Evolutionary conservation across 2,329 filamentous ascomycete species (phyloP).

Genomic region (Fusarium musae): DNA sequence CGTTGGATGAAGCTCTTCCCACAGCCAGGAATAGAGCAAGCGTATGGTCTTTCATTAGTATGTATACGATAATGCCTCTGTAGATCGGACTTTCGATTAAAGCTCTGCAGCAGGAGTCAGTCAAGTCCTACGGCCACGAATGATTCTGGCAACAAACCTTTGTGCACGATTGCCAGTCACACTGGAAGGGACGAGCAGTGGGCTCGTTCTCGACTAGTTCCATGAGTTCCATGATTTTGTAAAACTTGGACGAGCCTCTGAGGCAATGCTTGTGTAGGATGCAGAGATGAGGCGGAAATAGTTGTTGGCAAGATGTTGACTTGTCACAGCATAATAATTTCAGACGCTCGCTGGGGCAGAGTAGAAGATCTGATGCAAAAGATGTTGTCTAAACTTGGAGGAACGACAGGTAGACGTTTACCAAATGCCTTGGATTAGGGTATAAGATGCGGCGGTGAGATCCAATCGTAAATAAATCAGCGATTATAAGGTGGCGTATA

Average conservation of each 20-base stretch:
- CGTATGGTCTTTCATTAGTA: slow-evolving; percentile 76
- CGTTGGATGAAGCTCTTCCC: slow-evolving; percentile 78
- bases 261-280: neutral
- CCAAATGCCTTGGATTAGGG: slow-evolving; percentile 19
- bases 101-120: slow-evolving; percentile 62
- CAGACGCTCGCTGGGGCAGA: neutral
- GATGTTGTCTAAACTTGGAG: neutral
- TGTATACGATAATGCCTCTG: slow-evolving; percentile 78
- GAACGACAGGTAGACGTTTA: neutral
- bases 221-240: slow-evolving; percentile 66
- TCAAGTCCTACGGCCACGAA: neutral
- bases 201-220: slow-evolving; percentile 73
- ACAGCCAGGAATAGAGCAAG: slow-evolving; percentile 68
- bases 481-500: slow-evolving; percentile 5
- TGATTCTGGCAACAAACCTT: slow-evolving; percentile 60
- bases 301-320: slow-evolving; percentile 4
- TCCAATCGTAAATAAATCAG: neutral
- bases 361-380: slow-evolving; percentile 2
- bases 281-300: neutral
- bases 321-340: slow-evolving; percentile 29
- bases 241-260: neutral
- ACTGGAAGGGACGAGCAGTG: slow-evolving; percentile 70
- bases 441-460: slow-evolving; percentile 12
- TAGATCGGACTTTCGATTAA: slow-evolving; percentile 77
- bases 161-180: slow-evolving; percentile 70